Percentiles rank a stretch among this genome's conserved stretches.
phyloP scores from a whole-genome alignment of 495 filamentous ascomycete genomes.

The Talaromyces trachyspermus region DNA sequence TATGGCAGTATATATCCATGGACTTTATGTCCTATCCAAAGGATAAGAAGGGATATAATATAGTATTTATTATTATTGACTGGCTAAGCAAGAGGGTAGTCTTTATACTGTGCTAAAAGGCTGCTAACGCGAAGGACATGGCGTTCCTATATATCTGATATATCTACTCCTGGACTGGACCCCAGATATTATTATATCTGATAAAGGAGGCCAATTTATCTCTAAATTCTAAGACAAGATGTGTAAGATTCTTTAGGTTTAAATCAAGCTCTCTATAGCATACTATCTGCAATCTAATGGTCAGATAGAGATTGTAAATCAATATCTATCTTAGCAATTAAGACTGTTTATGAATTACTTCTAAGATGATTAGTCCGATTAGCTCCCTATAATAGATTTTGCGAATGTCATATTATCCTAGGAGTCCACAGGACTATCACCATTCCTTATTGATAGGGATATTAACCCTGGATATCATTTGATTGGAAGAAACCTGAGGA shows the following conservation, averaged over 20 bases:
- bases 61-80: constrained; percentile 10
- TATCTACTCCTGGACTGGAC: too few relatives aligned
- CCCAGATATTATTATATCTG: constrained; percentile 11
- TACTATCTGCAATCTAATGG: constrained; percentile 16
- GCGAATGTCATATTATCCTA: neutral
- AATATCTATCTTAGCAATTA: constrained; percentile 5
- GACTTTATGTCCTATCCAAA: constrained; percentile 11
- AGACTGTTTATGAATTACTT: constrained; percentile 4
- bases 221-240: constrained; percentile 12
- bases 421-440: neutral
- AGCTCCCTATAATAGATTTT: constrained; percentile 1
- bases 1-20: constrained; percentile 16
- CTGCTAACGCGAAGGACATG: constrained; percentile 1
- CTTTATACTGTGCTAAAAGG: constrained; percentile 11
- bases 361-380: constrained; percentile 12
- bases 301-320: constrained; percentile 5
- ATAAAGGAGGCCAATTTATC: constrained; percentile 15
- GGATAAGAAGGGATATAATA: neutral
- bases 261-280: constrained; percentile 16
- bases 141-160: too few relatives aligned
- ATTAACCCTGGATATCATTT: neutral
- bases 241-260: constrained; percentile 10
- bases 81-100: constrained; percentile 9
- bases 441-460: neutral
- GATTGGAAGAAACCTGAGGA: neutral